phyloP scores from a whole-genome alignment of 257 asterid species.

The Plantago elongata region DNA sequence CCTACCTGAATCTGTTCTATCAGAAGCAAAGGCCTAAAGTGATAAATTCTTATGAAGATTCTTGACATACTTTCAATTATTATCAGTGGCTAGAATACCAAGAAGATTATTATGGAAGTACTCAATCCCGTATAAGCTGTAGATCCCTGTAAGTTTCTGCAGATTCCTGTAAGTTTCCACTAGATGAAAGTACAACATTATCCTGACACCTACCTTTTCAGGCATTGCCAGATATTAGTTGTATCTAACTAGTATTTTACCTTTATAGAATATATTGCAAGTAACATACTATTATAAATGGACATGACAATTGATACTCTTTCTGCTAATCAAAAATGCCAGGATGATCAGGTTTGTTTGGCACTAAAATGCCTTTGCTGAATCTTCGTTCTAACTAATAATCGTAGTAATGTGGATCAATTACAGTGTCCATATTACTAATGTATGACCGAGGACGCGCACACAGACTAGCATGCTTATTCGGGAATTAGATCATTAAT shows the following conservation, averaged over 20 bases:
- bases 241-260: neutral
- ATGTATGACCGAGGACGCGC: neutral
- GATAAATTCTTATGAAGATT: neutral
- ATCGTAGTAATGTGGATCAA: constrained; percentile 1
- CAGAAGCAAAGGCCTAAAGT: constrained; percentile 3
- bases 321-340: neutral
- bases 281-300: neutral
- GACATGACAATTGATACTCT: no score
- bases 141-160: neutral
- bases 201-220: neutral
- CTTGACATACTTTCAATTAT: neutral
- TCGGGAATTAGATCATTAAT: neutral
- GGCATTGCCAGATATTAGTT: constrained; percentile 4
- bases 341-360: neutral
- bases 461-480: neutral
- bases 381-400: neutral
- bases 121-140: neutral
- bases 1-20: neutral
- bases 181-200: constrained; percentile 6
- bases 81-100: constrained; percentile 1
- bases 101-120: constrained; percentile 5
- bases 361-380: neutral
- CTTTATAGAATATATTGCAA: neutral
- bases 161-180: constrained; percentile 10
- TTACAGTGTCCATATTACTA: neutral